Evolutionary conservation across 116 monocot species (phyloP), one percentile per base, ranked within the genome.

Genomic region (Iris pallida): DNA sequence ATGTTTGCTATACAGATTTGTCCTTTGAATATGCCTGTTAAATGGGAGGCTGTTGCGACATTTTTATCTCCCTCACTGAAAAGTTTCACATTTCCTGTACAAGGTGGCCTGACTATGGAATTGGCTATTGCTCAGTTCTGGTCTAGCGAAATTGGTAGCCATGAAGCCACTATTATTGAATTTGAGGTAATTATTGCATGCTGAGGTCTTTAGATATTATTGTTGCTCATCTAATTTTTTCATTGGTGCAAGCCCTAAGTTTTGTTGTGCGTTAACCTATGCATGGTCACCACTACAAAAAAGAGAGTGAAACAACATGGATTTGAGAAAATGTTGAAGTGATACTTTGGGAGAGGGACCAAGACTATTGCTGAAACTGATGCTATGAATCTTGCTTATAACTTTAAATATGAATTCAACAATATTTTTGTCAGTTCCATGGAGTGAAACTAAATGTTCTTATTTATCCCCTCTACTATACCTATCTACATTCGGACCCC

Each of bases 81-180:
- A 73, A 79, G 68, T 78, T 96, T 96, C 60, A 84, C 56, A 48
- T 87, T 96, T 68, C 72, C 89, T 48, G 89, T 96, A 44, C 75
- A 79, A 84, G 88, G 84, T 74, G 91, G 86, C 68, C 58, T 95
- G 42, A 84, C 79, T 0, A 71, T 95, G 80, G 96, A 96, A 74
- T 75, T 96, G 71, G 75, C 83, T 56, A 71, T 96, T 42, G 82
- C 96, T 65, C 92, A 96, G 70, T 92, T 92, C 58, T 96, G 96
- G 96, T 89, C 92, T 42, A 96, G 96, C 74, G 96, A 92, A 18
- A 77, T 92, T 71, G 96, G 92, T 59, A 96, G 96, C 64, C 61
- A 92, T 72, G 96, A 92, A 83, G 15, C 81, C 11, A 83, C 92
- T 44, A 55, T 53, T 30, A 81, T 91, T 71, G 89, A 92, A 68